Evolutionary conservation across 2,329 filamentous ascomycete species (phyloP), one percentile per base, ranked within the genome.

Genomic region (Fusarium sp.): DNA sequence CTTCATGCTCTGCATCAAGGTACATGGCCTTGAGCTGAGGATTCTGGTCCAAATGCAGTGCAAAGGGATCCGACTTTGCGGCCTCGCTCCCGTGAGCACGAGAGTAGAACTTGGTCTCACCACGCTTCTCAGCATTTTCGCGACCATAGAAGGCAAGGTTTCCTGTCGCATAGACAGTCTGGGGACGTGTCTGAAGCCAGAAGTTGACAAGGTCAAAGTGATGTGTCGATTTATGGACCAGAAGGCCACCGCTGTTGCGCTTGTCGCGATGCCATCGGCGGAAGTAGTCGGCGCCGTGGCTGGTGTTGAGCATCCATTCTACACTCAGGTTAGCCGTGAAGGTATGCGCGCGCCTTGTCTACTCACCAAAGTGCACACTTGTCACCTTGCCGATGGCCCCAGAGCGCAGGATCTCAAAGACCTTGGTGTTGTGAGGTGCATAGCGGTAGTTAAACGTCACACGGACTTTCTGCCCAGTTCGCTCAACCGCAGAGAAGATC

Each of bases 401-500:
- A 0, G 86, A 85, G 3, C 81, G 84, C 5, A 91, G 73, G 1
- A 91, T 73, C 78, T 90, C 86, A 69, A 85, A 87, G 2, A 91
- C 84, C 69, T 88, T 89, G 15, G 89, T 91, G 80, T 91, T 90
- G 80, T 91, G 90, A n/a, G 90, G 90, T 43, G 89, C 89, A 76
- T 91, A 91, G 25, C 90, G 87, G 81, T 91, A 91, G 81, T 92
- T 91, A 84, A 91, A 91, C 0, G 88, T 88, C 1, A 91, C 89
- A 17, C 90, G 85, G 4, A 91, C 84, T 43, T 85, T 84, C 14
- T 85, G 82, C 3, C 82, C 83, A 0, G 79, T 79, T 47, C 72
- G 65, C 25, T 79, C 72, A 0, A 79, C 78, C 5, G 78, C 78
- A 14, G 71, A 72, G 17, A 79, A 85, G 67, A 91, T 91, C 59